Conservation (phyloP, 345 rosid genomes). For the Rubroshorea leprosula region DNA sequence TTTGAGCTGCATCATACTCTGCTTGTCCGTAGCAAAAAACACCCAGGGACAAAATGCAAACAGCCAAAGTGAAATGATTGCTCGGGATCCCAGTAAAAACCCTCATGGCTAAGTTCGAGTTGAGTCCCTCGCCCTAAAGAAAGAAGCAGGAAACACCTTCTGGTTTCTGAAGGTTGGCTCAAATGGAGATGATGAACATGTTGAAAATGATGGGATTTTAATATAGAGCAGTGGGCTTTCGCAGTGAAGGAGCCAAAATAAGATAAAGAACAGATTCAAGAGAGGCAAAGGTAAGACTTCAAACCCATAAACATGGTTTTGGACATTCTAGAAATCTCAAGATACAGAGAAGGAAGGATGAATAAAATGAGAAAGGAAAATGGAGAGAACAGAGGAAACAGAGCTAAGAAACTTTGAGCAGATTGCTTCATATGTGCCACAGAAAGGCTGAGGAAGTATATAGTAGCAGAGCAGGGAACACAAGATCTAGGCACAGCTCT, state of each 20-base stretch:
- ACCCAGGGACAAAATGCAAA: conserved; percentile 29
- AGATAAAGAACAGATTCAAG: background rate
- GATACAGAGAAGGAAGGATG: conserved; percentile 4
- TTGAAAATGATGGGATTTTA: background rate
- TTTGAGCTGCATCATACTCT: conserved; percentile 51
- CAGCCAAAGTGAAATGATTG: conserved; percentile 20
- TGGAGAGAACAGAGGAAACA: conserved; percentile 2
- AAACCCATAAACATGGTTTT: background rate
- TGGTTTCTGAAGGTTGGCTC: background rate
- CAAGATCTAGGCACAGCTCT: conserved; percentile 36
- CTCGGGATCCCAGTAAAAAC: background rate
- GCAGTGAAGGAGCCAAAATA: background rate
- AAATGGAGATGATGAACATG: background rate
- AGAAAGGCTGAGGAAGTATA: conserved; percentile 26
- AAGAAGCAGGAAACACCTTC: background rate
- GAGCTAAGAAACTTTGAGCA: background rate
- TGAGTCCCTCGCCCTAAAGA: background rate
- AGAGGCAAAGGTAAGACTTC: background rate
- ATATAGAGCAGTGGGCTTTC: background rate
- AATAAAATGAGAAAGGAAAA: conserved; percentile 10
- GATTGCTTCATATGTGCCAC: conserved; percentile 11
- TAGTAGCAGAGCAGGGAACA: conserved; percentile 13
- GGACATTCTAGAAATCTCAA: background rate
- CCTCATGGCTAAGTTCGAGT: conserved; percentile 7
- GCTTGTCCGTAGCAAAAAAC: conserved; percentile 34